phyloP scores from a whole-genome alignment of 2,329 filamentous ascomycete genomes.

The Bertia moriformis region DNA sequence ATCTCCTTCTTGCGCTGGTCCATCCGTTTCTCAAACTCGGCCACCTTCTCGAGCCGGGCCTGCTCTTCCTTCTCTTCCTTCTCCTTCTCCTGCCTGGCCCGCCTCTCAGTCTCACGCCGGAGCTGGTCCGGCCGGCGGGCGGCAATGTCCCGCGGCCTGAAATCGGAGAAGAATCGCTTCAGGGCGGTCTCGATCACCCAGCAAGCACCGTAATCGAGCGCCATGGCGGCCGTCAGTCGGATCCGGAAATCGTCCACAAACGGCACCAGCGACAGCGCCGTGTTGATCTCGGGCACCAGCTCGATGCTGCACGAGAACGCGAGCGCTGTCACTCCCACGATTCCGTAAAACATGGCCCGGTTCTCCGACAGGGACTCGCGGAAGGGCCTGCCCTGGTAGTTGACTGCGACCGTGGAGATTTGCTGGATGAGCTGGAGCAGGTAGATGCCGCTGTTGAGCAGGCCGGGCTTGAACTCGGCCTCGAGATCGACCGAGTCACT shows the following conservation, averaged over 20 bases:
- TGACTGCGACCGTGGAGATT: conserved; percentile 97
- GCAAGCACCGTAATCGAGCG: conserved; percentile 74
- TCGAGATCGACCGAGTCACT: conserved; percentile 86
- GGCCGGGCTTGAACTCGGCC: conserved; percentile 80
- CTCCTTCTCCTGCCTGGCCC: conserved; percentile 48
- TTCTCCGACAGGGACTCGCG: conserved; percentile 91
- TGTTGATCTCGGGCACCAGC: conserved; percentile 87
- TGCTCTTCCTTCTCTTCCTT: conserved; percentile 35
- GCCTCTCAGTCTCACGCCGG: conserved; percentile 60
- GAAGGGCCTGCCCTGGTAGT: conserved; percentile 97
- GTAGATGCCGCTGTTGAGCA: conserved; percentile 93
- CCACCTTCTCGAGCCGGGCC: conserved; percentile 36
- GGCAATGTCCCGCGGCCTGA: conserved; percentile 85
- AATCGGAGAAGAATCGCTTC: conserved; percentile 79
- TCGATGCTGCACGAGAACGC: conserved; percentile 92
- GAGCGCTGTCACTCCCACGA: conserved; percentile 75
- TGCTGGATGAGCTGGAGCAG: conserved; percentile 96
- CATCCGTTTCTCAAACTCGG: conserved; percentile 42
- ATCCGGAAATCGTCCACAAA: conserved; percentile 81
- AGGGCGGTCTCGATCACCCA: conserved; percentile 75
- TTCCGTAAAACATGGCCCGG: conserved; percentile 94
- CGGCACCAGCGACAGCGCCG: conserved; percentile 79
- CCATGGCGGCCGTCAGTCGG: conserved; percentile 72
- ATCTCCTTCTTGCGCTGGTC: conserved; percentile 32
- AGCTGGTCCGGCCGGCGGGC: conserved; percentile 75